These are phyloP conservation scores for Beta corolliflora DNA, from an alignment of 179 eudicot species.

Conservation along the genomic window DNA sequence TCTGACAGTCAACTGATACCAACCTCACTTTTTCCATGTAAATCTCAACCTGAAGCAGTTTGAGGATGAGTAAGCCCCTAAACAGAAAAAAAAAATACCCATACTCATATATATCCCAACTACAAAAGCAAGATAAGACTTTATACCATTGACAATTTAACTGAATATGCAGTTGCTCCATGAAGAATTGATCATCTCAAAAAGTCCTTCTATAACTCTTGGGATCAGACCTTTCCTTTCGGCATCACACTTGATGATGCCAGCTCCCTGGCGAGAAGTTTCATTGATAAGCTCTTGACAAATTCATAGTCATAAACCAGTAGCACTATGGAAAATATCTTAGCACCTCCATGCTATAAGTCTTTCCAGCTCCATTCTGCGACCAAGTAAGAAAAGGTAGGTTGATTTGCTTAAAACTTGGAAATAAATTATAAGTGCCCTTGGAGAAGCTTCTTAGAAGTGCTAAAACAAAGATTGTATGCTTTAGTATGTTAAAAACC, in stretches of 20 bases:
- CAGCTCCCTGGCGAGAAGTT: constrained; percentile 59
- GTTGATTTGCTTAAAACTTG: constrained; percentile 5
- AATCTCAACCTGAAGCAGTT: constrained; percentile 76
- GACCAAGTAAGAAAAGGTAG: constrained; percentile 18
- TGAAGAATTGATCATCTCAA: constrained; percentile 43
- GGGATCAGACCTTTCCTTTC: constrained; percentile 76
- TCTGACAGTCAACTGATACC: constrained; percentile 28
- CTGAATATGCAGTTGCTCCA: constrained; percentile 43
- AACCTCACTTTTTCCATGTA: constrained; percentile 98
- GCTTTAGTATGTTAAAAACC: background rate
- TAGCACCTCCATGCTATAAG: constrained; percentile 90
- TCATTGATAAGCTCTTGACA: constrained; percentile 11
- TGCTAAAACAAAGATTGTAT: background rate
- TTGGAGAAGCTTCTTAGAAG: constrained; percentile 4
- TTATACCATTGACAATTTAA: constrained; percentile 84
- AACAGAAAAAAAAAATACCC: background rate
- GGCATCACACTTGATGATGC: constrained; percentile 57
- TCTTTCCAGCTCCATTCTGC: constrained; percentile 98
- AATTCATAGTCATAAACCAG: background rate
- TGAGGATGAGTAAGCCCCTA: constrained; percentile 7
- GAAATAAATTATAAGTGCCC: background rate
- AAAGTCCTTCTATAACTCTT: constrained; percentile 79
- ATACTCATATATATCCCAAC: background rate
- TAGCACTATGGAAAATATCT: background rate
- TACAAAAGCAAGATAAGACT: background rate